Base-by-base conservation (phyloP, 2,329 filamentous ascomycete species). In the Aureobasidium mangrovei region DNA sequence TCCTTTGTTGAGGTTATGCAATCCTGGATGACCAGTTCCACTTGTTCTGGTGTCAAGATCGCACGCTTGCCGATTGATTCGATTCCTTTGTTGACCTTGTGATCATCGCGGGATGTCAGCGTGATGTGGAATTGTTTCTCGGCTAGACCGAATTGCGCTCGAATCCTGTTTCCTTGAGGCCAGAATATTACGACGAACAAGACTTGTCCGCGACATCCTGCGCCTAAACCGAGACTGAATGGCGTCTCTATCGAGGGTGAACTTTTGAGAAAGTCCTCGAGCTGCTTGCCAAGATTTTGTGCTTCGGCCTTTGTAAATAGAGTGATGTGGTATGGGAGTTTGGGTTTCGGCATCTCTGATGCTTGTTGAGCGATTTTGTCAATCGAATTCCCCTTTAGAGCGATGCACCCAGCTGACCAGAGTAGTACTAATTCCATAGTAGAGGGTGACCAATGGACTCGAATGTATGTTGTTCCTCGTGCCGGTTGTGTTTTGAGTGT, bases 71-170 rank as follows among this genome's bases (percentile, higher is more conserved):
- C 29, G 10, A 53, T 44, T 7, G 49, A 33, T 27, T 38, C 5
- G n/a, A 57, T 24, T 24, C 56, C 47, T 40, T 57, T 57, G 10
- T 55, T 36, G 27, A 55, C 31, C 32, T 55, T 28, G 28, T 57
- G 56, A 7, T 52, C 40, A 29, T 57, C 42, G 4, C 43, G 28
- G 5, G 27, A 18, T 4, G 52, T 47, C 9, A 57, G 28, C 8
- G 56, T 55, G 26, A 57, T 52, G 28, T 53, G 54, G 7, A 58
- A 53, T n/a, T 58, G 29, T 10, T 53, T 49, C 0, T 40, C 24
- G 1, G 31, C n/a, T 9, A 56, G 29, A 12, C 35, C 39, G 4
- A 52, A 24, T 12, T 28, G 27, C 4, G 18, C 3, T 43, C 56
- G 39, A 26, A 53, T 39, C 4, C 8, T n/a, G 28, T 54, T 48